Percentiles rank a stretch among this genome's conserved stretches.
These are phyloP conservation scores for Solanum gracilifrons DNA, from an alignment of 257 asterid genomes.

Conservation along the genomic window DNA sequence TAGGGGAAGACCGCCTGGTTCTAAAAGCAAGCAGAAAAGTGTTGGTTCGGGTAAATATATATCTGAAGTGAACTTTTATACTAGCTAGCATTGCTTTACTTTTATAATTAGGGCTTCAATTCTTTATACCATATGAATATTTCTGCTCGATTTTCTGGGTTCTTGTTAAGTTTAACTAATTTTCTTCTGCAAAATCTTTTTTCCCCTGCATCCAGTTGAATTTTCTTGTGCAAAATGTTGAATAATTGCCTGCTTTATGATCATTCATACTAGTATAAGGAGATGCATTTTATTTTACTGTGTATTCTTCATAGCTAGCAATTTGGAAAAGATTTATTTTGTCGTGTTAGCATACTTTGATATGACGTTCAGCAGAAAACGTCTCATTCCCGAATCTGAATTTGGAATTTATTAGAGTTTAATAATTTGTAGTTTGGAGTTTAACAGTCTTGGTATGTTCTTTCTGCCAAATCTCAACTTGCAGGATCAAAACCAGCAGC, in stretches of 20 bases:
- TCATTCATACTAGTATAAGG: background rate
- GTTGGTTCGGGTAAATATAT: background rate
- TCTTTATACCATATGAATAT: background rate
- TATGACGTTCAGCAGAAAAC: background rate
- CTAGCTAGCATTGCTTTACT: background rate
- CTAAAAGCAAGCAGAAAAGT: background rate
- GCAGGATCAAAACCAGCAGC: slow-evolving; percentile 7
- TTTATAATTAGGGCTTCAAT: background rate
- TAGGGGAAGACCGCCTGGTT: slow-evolving; percentile 1
- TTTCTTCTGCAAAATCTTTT: background rate
- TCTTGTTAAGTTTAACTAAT: background rate
- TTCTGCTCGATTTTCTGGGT: background rate
- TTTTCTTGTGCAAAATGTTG: background rate
- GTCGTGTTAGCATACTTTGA: background rate
- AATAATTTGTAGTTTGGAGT: background rate
- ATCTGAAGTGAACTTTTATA: background rate
- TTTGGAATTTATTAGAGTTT: background rate
- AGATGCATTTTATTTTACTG: background rate
- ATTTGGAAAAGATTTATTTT: background rate
- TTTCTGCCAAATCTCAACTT: background rate
- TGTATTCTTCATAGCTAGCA: background rate
- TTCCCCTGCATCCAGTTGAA: no score
- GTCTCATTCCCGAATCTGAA: background rate
- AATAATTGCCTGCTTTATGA: background rate
- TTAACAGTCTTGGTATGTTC: background rate